phyloP scores from a whole-genome alignment of 768 basidiomycete genomes.

The Mycena rebaudengoi region DNA sequence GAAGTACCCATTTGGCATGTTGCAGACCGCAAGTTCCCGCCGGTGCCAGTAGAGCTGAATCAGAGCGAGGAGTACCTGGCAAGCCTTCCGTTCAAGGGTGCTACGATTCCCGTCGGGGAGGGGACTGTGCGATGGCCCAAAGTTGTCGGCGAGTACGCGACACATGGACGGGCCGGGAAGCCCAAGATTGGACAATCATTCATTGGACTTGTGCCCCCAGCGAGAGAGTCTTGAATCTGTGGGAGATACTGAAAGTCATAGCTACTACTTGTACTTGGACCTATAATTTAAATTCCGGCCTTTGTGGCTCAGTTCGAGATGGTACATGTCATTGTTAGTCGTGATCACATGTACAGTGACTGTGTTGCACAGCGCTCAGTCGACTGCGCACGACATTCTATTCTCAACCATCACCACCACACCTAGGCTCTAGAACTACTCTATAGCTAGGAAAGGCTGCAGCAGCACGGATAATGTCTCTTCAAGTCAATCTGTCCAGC shows the following conservation, averaged over 20 bases:
- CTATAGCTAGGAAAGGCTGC: no score
- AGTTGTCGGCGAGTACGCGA: slow-evolving; percentile 10
- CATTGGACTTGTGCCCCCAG: slow-evolving; percentile 10
- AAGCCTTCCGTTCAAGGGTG: slow-evolving; percentile 20
- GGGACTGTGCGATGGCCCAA: slow-evolving; percentile 22
- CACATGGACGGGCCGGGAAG: slow-evolving; percentile 13
- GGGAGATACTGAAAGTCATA: no score
- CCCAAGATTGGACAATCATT: slow-evolving; percentile 25
- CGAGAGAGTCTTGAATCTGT: slow-evolving; percentile 5
- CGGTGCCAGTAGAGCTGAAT: slow-evolving; percentile 14
- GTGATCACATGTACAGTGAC: no score
- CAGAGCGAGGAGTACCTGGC: slow-evolving; percentile 18
- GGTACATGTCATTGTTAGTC: no score
- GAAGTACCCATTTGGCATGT: slow-evolving; percentile 29
- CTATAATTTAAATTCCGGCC: no score
- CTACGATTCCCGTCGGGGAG: slow-evolving; percentile 5
- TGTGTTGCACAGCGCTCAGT: no score
- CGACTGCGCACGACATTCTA: no score
- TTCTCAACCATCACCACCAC: not conserved
- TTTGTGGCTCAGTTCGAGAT: no score
- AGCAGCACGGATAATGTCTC: no score
- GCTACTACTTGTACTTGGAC: no score
- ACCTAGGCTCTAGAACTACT: slow-evolving; percentile 12
- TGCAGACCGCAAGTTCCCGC: slow-evolving; percentile 6
- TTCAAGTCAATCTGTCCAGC: slow-evolving; percentile 81